Evolutionary conservation across 495 filamentous ascomycete species (phyloP).

Genomic region (Astrothelium macrocarpum): DNA sequence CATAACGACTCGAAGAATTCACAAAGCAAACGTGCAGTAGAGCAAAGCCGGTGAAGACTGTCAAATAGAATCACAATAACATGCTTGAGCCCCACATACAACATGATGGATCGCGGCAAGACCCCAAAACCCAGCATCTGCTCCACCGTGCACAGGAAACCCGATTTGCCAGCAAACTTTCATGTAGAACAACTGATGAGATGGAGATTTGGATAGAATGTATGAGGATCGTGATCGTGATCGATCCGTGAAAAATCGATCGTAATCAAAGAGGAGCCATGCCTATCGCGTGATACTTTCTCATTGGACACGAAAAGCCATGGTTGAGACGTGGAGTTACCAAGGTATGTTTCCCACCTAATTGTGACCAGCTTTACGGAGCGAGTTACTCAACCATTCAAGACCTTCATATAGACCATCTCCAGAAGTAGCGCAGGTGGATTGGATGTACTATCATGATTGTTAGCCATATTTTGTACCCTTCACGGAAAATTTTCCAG

Average conservation of each 20-base stretch:
- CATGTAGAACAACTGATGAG: slow-evolving; percentile 7
- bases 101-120: neutral
- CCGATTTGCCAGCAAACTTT: slow-evolving; percentile 6
- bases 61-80: slow-evolving; percentile 6
- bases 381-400: slow-evolving; percentile 94
- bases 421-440: slow-evolving; percentile 96
- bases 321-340: neutral
- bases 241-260: neutral
- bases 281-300: neutral
- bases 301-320: neutral
- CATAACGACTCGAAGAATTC: neutral
- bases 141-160: slow-evolving; percentile 5
- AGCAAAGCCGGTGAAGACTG: neutral
- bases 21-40: neutral
- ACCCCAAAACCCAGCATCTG: slow-evolving; percentile 6
- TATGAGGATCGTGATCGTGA: neutral
- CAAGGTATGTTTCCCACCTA: slow-evolving; percentile 33
- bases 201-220: slow-evolving; percentile 3
- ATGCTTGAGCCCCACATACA: slow-evolving; percentile 1
- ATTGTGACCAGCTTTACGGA: slow-evolving; percentile 81
- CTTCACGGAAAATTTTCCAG: neutral
- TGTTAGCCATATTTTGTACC: slow-evolving; percentile 6
- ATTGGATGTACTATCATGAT: slow-evolving; percentile 84
- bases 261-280: neutral
- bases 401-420: slow-evolving; percentile 99